A percentile compares a stretch with the other conserved stretches of the same genome.
Conservation (phyloP, 495 filamentous ascomycete species). For the Neurospora sp. region DNA sequence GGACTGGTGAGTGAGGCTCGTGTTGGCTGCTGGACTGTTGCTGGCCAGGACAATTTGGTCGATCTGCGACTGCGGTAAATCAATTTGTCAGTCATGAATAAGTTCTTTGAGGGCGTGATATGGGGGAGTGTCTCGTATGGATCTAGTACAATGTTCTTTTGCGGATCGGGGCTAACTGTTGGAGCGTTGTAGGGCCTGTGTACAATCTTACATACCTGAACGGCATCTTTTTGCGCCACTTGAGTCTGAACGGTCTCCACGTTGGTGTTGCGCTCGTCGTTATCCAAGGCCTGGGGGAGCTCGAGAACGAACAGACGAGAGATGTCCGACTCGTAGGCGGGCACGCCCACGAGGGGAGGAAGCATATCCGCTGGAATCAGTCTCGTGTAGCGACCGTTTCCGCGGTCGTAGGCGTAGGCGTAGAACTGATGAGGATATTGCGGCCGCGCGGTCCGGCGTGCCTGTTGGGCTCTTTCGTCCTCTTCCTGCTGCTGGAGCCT, state of each 20-base stretch:
- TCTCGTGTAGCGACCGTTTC: conserved; percentile 48
- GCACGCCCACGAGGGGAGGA: conserved; percentile 30
- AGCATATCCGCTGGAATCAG: conserved; percentile 59
- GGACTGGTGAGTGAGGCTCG: not conserved
- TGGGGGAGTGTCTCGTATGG: not conserved
- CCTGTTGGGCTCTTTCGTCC: not conserved
- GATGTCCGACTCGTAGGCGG: conserved; percentile 17
- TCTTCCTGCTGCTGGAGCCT: not conserved
- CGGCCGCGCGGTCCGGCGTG: not conserved
- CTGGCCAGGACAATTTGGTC: conserved; percentile 1
- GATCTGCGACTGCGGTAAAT: conserved; percentile 11
- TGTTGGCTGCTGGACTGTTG: not conserved
- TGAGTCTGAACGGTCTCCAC: conserved; percentile 10
- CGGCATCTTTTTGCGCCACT: not conserved
- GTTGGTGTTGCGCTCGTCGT: conserved; percentile 26
- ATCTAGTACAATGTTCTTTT: not conserved
- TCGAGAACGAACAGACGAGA: conserved; percentile 33
- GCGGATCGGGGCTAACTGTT: not conserved
- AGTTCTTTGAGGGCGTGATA: not conserved
- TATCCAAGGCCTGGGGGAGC: conserved; percentile 22
- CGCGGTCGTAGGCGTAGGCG: conserved; percentile 47
- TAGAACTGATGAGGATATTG: conserved; percentile 7
- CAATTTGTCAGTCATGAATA: not conserved
- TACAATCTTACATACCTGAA: not conserved
- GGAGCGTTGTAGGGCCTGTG: not conserved